Conservation (phyloP, 2,329 filamentous ascomycete genomes). For the Claviceps citrina region DNA sequence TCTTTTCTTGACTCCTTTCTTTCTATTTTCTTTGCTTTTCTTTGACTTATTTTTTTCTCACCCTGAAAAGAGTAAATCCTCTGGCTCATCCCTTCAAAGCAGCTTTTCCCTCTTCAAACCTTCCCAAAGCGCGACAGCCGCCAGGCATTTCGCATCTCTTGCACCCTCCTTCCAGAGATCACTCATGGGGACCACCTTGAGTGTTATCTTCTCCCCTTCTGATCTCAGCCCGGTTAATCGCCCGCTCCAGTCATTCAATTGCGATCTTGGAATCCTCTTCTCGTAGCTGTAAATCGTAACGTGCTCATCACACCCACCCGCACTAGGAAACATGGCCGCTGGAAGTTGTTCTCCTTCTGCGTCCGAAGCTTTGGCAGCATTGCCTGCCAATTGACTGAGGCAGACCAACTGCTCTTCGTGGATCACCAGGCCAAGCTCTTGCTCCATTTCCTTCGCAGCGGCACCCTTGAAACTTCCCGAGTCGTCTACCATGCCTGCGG, state of each 20-base stretch:
- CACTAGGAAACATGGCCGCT: constrained; percentile 39
- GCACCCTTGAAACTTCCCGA: constrained; percentile 38
- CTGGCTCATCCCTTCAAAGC: no score
- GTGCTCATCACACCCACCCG: constrained; percentile 46
- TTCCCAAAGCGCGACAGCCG: constrained; percentile 43
- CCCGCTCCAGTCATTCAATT: constrained; percentile 40
- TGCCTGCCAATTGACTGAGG: constrained; percentile 34
- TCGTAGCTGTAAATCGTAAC: constrained; percentile 44
- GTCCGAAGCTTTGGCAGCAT: constrained; percentile 10
- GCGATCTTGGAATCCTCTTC: constrained; percentile 31
- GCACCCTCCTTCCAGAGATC: constrained; percentile 43
- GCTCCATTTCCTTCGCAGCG: constrained; percentile 44
- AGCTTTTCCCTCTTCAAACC: constrained; percentile 33
- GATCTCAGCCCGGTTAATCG: constrained; percentile 41
- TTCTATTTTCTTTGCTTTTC: no score
- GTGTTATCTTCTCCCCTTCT: constrained; percentile 45
- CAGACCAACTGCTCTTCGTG: constrained; percentile 30
- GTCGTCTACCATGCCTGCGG: constrained; percentile 43
- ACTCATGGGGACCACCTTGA: constrained; percentile 41
- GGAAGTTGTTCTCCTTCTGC: constrained; percentile 22
- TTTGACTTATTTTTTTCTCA: no score
- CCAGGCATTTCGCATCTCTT: constrained; percentile 43
- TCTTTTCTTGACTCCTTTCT: no score
- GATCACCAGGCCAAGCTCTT: constrained; percentile 43
- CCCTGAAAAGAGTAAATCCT: no score